These are phyloP conservation scores for Ustilaginoidea virens DNA, from an alignment of 2,329 filamentous ascomycete genomes.

Conservation along the genomic window DNA sequence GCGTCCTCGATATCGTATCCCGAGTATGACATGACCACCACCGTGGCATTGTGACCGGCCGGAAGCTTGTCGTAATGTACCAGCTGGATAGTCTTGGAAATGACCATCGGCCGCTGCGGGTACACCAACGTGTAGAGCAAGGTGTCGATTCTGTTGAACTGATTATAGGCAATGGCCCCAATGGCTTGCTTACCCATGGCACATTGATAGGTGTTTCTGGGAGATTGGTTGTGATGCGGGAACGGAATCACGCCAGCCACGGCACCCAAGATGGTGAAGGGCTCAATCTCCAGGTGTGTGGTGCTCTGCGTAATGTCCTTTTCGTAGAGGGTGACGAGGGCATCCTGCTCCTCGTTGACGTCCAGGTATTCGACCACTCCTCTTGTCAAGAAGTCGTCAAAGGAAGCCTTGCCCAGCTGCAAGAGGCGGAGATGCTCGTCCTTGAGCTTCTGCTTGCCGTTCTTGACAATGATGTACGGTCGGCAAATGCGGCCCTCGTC, in stretches of 20 bases:
- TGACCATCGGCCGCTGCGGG: slow-evolving; percentile 93
- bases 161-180: slow-evolving; percentile 93
- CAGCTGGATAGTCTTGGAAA: slow-evolving; percentile 89
- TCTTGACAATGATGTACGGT: slow-evolving; percentile 88
- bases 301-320: slow-evolving; percentile 67
- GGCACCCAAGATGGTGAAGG: slow-evolving; percentile 89
- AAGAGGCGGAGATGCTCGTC: slow-evolving; percentile 65
- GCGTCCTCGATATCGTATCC: slow-evolving; percentile 99
- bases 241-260: slow-evolving; percentile 95
- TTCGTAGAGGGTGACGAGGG: slow-evolving; percentile 82
- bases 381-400: slow-evolving; percentile 83
- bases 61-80: slow-evolving; percentile 96
- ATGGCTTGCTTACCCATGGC: slow-evolving; percentile 99
- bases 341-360: slow-evolving; percentile 96
- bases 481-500: slow-evolving; percentile 95
- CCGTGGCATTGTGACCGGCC: slow-evolving; percentile 89
- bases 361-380: slow-evolving; percentile 94
- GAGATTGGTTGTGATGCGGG: slow-evolving; percentile 97
- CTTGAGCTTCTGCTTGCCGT: slow-evolving; percentile 67
- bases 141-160: slow-evolving; percentile 93
- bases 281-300: slow-evolving; percentile 94
- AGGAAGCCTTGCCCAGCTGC: slow-evolving; percentile 69
- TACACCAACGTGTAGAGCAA: slow-evolving; percentile 95
- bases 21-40: slow-evolving; percentile 98
- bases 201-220: slow-evolving; percentile 96